Conservation (phyloP, 805 yeast species). For the Yamadazyma kitorensis region DNA sequence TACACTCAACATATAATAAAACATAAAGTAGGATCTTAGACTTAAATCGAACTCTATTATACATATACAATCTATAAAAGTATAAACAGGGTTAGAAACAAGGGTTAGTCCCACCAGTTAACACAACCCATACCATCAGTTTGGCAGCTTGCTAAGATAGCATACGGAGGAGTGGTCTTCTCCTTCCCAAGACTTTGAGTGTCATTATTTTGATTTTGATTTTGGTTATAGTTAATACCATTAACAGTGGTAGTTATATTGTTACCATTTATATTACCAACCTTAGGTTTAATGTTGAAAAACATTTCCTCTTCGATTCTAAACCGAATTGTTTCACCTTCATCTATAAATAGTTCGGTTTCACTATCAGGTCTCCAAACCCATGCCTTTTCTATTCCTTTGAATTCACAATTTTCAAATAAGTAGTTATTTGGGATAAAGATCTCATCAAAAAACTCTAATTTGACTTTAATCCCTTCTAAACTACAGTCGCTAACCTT, state of each 20-base stretch:
- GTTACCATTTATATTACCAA: slow-evolving; percentile 44
- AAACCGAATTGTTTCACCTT: slow-evolving; percentile 88
- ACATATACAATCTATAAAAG: no score
- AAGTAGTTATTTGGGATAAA: slow-evolving; percentile 81
- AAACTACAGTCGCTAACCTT: slow-evolving; percentile 87
- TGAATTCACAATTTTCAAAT: slow-evolving; percentile 71
- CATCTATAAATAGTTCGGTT: slow-evolving; percentile 76
- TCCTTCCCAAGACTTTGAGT: slow-evolving; percentile 24
- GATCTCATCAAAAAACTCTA: slow-evolving; percentile 90
- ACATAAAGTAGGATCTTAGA: no score
- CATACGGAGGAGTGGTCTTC: slow-evolving; percentile 68
- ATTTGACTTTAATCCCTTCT: slow-evolving; percentile 80
- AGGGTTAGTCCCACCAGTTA: slow-evolving; percentile 90
- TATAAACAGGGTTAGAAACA: no score
- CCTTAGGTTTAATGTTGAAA: slow-evolving; percentile 76
- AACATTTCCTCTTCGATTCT: slow-evolving; percentile 88
- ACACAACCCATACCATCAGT: slow-evolving; percentile 96
- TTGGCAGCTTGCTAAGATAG: slow-evolving; percentile 85
- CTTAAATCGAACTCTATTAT: no score
- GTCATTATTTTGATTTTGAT: no score
- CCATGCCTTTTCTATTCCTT: slow-evolving; percentile 87
- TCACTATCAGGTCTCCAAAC: slow-evolving; percentile 79
- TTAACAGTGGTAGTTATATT: slow-evolving; percentile 30
- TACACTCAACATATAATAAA: no score
- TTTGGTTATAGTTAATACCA: no score